Evolutionary conservation across 345 rosid genomes (phyloP).

Genomic region (Combretum micranthum): DNA sequence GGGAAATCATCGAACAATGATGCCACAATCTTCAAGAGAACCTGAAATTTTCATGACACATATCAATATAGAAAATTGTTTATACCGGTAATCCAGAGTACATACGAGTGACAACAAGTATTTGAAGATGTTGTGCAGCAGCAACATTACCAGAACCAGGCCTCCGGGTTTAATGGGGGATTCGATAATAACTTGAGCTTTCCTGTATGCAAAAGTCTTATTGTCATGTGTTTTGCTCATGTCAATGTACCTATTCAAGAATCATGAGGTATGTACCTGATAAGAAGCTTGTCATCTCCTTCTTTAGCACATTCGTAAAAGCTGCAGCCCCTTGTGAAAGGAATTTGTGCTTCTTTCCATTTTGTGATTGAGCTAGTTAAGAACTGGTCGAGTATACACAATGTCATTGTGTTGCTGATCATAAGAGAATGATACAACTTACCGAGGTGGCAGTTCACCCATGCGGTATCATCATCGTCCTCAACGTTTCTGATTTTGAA

Average conservation of each 20-base stretch:
- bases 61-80: neutral
- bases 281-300: too few species aligned
- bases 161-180: slow-evolving; percentile 84
- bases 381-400: neutral
- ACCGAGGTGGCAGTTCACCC: too few species aligned
- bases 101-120: too few species aligned
- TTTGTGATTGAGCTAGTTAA: slow-evolving; percentile 25
- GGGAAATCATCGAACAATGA: slow-evolving; percentile 62
- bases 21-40: too few species aligned
- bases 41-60: too few species aligned
- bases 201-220: too few species aligned
- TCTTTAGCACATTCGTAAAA: too few species aligned
- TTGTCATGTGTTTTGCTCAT: slow-evolving; percentile 1
- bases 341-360: too few species aligned
- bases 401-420: slow-evolving; percentile 6
- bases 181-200: slow-evolving; percentile 43
- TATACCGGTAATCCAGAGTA: too few species aligned
- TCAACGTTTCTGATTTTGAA: slow-evolving; percentile 55
- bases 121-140: too few species aligned
- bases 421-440: too few species aligned
- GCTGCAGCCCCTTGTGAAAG: too few species aligned
- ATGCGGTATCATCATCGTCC: slow-evolving; percentile 46
- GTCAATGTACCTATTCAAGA: neutral
- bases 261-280: slow-evolving; percentile 17
- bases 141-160: slow-evolving; percentile 47